phyloP scores from a whole-genome alignment of 208 protist genomes.

The Acanthamoeba sp. region DNA sequence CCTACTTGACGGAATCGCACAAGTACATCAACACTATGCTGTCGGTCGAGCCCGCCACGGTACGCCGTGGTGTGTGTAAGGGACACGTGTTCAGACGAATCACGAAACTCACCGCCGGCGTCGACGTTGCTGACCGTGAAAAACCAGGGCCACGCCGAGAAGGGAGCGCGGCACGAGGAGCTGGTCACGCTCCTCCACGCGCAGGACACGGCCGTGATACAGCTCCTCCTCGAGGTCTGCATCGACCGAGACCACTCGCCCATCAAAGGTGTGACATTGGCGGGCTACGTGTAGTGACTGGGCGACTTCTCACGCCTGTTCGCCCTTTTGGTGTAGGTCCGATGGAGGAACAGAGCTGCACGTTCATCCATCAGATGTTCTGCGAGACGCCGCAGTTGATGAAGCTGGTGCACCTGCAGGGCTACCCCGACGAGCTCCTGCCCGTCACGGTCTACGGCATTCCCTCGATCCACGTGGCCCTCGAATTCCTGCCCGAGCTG shows the following conservation, averaged over 20 bases:
- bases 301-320: too few relatives aligned
- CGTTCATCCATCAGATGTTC: slow-evolving; percentile 84
- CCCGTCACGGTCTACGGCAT: slow-evolving; percentile 80
- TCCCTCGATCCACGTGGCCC: slow-evolving; percentile 84
- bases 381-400: slow-evolving; percentile 82
- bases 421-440: slow-evolving; percentile 74
- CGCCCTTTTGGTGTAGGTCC: too few relatives aligned
- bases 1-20: slow-evolving; percentile 75
- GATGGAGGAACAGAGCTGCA: slow-evolving; percentile 80
- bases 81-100: background rate
- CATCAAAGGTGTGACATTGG: slow-evolving; percentile 49
- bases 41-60: background rate
- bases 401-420: slow-evolving; percentile 83
- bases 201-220: slow-evolving; percentile 80
- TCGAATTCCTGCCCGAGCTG: slow-evolving; percentile 84
- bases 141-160: background rate
- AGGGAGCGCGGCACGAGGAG: slow-evolving; percentile 71
- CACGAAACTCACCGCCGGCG: background rate
- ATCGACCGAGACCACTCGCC: background rate
- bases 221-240: slow-evolving; percentile 80
- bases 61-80: background rate
- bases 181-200: slow-evolving; percentile 77
- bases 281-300: too few relatives aligned
- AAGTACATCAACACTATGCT: slow-evolving; percentile 80
- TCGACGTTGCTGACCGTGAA: too few relatives aligned